These are phyloP conservation scores for Solanum corneliomulleri DNA, from an alignment of 257 asterid genomes.

Conservation along the genomic window DNA sequence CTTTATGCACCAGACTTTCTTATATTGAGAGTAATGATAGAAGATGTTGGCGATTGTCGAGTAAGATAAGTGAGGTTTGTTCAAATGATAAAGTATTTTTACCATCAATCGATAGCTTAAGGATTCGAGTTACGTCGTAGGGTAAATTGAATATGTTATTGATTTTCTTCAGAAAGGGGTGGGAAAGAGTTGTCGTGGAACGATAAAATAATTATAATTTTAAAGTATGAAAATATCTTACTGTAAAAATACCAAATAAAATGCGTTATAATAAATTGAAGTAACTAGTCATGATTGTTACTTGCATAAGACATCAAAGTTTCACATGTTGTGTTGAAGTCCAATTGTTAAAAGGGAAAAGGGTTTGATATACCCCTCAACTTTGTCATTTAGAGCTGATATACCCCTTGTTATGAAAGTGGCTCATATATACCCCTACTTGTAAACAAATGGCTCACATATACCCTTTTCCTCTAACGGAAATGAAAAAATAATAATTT, in stretches of 20 bases:
- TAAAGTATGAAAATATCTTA: background rate
- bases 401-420: no score
- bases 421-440: no score
- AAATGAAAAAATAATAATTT: no score
- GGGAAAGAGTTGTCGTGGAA: accelerated
- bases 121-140: background rate
- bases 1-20: background rate
- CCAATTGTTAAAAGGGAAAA: background rate
- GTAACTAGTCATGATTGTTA: background rate
- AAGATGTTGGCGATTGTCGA: accelerated
- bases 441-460: no score
- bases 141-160: background rate
- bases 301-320: background rate
- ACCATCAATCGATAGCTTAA: accelerated
- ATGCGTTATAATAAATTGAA: background rate
- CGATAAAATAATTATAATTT: accelerated
- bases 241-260: background rate
- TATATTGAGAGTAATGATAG: background rate
- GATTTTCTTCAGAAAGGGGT: background rate
- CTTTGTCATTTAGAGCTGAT: no score
- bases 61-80: background rate
- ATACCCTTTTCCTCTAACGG: no score
- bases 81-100: background rate
- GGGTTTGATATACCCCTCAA: no score
- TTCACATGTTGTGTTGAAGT: background rate